A percentile compares a stretch with the other conserved stretches of the same genome.
phyloP scores from a whole-genome alignment of 2,329 filamentous ascomycete species.

The Diplodia scrobiculata region DNA sequence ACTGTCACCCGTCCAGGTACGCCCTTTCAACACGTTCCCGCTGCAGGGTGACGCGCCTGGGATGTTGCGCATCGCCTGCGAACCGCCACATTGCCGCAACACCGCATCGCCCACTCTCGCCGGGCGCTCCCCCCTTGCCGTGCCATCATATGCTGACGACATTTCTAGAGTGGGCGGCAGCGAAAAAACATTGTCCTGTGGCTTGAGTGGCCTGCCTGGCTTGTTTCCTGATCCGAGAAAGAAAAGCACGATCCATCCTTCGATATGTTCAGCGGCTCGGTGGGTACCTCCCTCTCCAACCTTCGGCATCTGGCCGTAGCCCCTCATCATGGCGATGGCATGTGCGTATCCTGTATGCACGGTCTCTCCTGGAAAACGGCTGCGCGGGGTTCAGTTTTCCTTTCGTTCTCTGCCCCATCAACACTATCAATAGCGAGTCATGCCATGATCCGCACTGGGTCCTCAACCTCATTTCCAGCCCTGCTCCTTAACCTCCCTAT shows the following conservation, averaged over 20 bases:
- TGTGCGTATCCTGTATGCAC: neutral
- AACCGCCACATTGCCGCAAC: neutral
- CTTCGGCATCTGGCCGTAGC: neutral
- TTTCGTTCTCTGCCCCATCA: constrained; percentile 1
- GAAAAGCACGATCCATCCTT: neutral
- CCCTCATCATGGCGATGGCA: neutral
- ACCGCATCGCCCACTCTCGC: neutral
- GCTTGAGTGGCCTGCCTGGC: neutral
- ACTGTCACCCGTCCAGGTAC: neutral
- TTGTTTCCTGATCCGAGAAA: neutral
- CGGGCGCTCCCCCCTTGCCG: neutral
- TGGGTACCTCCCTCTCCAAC: neutral
- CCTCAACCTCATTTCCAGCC: constrained; percentile 21
- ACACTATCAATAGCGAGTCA: constrained; percentile 28
- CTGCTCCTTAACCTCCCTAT: constrained; percentile 25
- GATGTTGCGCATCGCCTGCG: neutral
- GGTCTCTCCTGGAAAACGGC: neutral
- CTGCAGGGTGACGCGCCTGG: neutral
- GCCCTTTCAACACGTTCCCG: neutral
- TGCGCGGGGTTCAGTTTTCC: neutral
- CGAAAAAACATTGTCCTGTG: neutral
- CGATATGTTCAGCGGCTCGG: constrained; percentile 26
- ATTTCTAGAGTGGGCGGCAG: constrained; percentile 2
- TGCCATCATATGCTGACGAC: neutral
- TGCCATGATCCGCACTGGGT: constrained; percentile 25